phyloP scores from a whole-genome alignment of 371 early-diverging fungal species.

The Phascolomyces articulosus region DNA sequence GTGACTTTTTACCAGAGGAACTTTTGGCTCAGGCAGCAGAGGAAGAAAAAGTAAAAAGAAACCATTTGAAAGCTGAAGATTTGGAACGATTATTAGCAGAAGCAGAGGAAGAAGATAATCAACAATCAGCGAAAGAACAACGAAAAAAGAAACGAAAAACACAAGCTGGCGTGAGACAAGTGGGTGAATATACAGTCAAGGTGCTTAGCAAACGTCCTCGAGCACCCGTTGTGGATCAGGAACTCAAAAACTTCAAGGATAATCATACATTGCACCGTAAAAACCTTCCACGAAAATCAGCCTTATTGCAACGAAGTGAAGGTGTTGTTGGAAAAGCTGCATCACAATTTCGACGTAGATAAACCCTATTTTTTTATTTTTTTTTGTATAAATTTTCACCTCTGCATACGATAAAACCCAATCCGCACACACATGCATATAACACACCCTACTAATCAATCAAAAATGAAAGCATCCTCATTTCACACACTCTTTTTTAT shows the following conservation, averaged over 20 bases:
- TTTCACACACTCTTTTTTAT: background rate
- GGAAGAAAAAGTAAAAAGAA: conserved; percentile 44
- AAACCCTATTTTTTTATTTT: conserved; percentile 5
- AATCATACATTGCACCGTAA: conserved; percentile 22
- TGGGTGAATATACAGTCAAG: conserved; percentile 56
- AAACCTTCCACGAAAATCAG: conserved; percentile 39
- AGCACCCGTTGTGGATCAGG: conserved; percentile 27
- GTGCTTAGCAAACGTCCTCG: conserved; percentile 48
- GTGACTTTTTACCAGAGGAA: conserved; percentile 32
- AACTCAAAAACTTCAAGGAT: conserved; percentile 30
- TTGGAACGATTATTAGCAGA: conserved; percentile 52
- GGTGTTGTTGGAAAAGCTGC: conserved; percentile 39
- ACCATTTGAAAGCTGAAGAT: conserved; percentile 47
- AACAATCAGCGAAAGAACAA: conserved; percentile 25
- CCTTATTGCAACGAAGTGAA: conserved; percentile 36
- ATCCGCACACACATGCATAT: too few relatives aligned
- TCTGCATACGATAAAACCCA: too few relatives aligned
- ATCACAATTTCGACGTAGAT: conserved; percentile 34
- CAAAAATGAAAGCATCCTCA: background rate
- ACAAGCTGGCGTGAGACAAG: conserved; percentile 20
- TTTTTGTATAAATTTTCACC: background rate
- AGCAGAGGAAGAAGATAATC: conserved; percentile 38
- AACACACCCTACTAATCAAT: too few relatives aligned
- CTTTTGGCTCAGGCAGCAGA: conserved; percentile 39
- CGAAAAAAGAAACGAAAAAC: conserved; percentile 25